Base-by-base conservation (phyloP, 352 stramenopile species). In the Globisporangium emineosum region DNA sequence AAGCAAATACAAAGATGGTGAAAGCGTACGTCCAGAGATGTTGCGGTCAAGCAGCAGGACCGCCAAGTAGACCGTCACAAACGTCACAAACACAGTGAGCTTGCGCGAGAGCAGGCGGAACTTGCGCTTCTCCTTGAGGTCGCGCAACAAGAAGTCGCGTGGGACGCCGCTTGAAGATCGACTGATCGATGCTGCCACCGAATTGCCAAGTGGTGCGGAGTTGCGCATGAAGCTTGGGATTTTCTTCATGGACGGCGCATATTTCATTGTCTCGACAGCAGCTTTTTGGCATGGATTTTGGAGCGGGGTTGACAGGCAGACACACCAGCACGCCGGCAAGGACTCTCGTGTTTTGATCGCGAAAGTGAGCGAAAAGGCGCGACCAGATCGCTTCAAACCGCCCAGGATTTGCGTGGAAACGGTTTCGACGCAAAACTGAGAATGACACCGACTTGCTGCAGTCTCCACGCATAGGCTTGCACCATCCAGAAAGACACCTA, bases 41-140 rank as follows among this genome's bases (percentile, higher is more conserved):
- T 91, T 89, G 62, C 82, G 78, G 51, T 91, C 79, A 29, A 91
- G 65, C 23, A 90, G 64, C 6, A 90, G 65, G 27, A 82, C 79
- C 0, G 75, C 64, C 42, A 88, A 66, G 67, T 91, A 91, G 35
- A 89, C 72, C 37, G n/a, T 62, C 40, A 88, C 75, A 53, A 91
- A 89, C 0, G 78, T 82, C 33, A 91, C 80, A 53, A 91, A 91
- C 5, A 79, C 69, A 0, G 75, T 70, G 15, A 91, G 73, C 45
- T 91, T 89, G 45, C 82, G 71, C 15, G 79, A 83, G 5, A 91
- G 67, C 13, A 88, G 54, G 7, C 82, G 73, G 60, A 89, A 88
- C 47, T 89, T 87, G 57, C 82, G 79, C 58, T 91, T 89, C 40
- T 89, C 79, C 54, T 85, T 82, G 59, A 89, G 73, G 23, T 88